A percentile compares a stretch with the other conserved stretches of the same genome.
Conservation (phyloP, 345 rosid genomes). For the Limnanthes douglasii region DNA sequence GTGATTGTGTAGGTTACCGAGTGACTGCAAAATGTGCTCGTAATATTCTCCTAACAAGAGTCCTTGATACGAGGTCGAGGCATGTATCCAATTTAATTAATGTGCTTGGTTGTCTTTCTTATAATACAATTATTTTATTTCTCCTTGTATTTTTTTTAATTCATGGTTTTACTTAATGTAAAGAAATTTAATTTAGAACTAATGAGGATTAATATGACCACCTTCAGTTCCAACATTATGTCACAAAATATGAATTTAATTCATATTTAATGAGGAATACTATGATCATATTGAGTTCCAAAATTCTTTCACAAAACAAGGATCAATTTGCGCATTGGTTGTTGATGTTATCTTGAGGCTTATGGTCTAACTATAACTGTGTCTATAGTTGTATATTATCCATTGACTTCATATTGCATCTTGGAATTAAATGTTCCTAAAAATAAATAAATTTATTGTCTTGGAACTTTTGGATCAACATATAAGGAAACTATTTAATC, state of each 20-base stretch:
- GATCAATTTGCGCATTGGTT: slow-evolving; percentile 78
- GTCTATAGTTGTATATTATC: too few species aligned
- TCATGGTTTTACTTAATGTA: slow-evolving; percentile 22
- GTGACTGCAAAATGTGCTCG: slow-evolving; percentile 96
- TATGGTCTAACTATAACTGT: too few species aligned
- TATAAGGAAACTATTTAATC: too few species aligned
- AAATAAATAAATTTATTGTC: too few species aligned
- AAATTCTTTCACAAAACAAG: slow-evolving; percentile 86
- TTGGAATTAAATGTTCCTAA: too few species aligned
- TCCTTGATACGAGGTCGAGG: slow-evolving; percentile 59
- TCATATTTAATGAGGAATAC: slow-evolving; percentile 87
- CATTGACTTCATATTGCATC: too few species aligned
- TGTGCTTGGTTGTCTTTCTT: not conserved
- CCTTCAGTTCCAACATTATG: too few species aligned
- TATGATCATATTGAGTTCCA: slow-evolving; percentile 84
- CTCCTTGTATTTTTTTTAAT: not conserved
- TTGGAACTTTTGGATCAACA: too few species aligned
- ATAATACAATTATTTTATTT: too few species aligned
- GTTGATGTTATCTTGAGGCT: slow-evolving; percentile 93
- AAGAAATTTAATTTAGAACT: slow-evolving; percentile 71
- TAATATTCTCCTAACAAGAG: slow-evolving; percentile 49
- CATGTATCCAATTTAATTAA: too few species aligned
- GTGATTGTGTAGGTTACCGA: slow-evolving; percentile 52
- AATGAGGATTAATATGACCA: too few species aligned
- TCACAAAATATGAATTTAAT: too few species aligned